Conservation (phyloP, 306 rosid species). For the Dryas drummondii region DNA sequence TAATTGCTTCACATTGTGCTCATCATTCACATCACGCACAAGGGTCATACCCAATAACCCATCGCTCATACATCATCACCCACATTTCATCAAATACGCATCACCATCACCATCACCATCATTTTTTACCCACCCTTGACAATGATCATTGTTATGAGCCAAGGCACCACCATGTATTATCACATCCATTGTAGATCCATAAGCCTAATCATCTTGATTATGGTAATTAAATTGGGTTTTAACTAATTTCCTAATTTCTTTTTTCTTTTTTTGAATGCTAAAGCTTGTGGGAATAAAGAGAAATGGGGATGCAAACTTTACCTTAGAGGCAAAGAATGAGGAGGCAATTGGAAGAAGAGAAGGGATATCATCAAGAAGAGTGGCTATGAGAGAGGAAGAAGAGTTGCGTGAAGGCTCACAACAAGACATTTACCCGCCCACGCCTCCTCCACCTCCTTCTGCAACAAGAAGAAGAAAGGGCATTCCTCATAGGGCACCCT, state of each 20-base stretch:
- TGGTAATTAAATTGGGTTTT: constrained; percentile 10
- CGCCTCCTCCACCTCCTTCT: constrained; percentile 79
- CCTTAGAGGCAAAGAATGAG: constrained; percentile 51
- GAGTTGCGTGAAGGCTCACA: constrained; percentile 81
- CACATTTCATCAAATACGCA: constrained; percentile 23
- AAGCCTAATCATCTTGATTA: neutral
- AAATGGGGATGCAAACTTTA: constrained; percentile 76
- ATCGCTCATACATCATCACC: no score
- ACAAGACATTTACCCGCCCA: constrained; percentile 67
- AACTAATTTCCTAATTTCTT: neutral
- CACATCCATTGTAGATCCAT: constrained; percentile 1
- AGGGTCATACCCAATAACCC: no score
- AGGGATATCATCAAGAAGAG: constrained; percentile 38
- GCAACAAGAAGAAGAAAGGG: constrained; percentile 93
- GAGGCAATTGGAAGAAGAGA: constrained; percentile 38
- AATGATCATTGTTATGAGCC: neutral
- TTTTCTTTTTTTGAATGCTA: constrained; percentile 17
- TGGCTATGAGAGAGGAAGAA: constrained; percentile 41
- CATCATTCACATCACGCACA: no score
- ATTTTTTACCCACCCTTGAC: constrained; percentile 40
- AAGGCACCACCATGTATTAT: neutral
- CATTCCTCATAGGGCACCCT: constrained; percentile 93
- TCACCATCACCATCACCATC: constrained; percentile 6
- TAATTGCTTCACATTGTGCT: constrained; percentile 20
- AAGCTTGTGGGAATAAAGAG: constrained; percentile 82